Evolutionary conservation across 1,139 yeast genomes (phyloP).

Genomic region (Protomyces inundatus): DNA sequence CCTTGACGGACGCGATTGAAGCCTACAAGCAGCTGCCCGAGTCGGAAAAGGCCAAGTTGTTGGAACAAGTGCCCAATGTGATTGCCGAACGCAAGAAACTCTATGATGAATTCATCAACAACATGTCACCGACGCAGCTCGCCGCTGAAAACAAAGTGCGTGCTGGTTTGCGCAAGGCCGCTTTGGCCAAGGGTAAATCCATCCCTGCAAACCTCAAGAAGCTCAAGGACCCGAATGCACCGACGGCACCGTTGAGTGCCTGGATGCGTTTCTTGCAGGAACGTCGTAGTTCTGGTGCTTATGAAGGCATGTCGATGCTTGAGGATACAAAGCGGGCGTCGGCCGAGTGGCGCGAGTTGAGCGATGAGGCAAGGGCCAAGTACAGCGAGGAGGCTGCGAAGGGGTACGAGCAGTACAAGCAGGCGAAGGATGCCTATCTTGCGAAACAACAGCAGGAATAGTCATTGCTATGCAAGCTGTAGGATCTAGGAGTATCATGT

Average conservation of each 20-base stretch:
- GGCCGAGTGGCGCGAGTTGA: slow-evolving; percentile 3
- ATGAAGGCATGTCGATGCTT: neutral
- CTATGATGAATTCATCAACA: slow-evolving; percentile 15
- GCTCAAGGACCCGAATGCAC: slow-evolving; percentile 13
- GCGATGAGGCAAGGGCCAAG: slow-evolving; percentile 4
- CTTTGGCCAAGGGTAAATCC: slow-evolving; percentile 5
- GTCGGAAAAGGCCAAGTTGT: slow-evolving; percentile 11
- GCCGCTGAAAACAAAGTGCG: slow-evolving; percentile 13
- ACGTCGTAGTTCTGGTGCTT: neutral
- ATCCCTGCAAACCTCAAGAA: neutral
- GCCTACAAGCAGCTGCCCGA: slow-evolving; percentile 19
- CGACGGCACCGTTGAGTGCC: slow-evolving; percentile 10
- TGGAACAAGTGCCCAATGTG: slow-evolving; percentile 15
- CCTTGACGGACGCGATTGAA: slow-evolving; percentile 6
- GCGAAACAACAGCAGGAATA: neutral
- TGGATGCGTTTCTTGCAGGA: slow-evolving; percentile 7
- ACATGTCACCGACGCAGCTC: slow-evolving; percentile 9
- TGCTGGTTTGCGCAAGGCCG: slow-evolving; percentile 8
- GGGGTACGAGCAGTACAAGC: slow-evolving; percentile 1
- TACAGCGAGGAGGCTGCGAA: slow-evolving; percentile 1
- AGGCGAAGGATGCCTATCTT: slow-evolving; percentile 11
- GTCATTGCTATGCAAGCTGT: no score
- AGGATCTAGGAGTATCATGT: no score
- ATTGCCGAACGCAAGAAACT: slow-evolving; percentile 11
- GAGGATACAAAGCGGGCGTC: slow-evolving; percentile 7